Conservation (phyloP, 2,329 filamentous ascomycete species). For the Monosporascus sp. region DNA sequence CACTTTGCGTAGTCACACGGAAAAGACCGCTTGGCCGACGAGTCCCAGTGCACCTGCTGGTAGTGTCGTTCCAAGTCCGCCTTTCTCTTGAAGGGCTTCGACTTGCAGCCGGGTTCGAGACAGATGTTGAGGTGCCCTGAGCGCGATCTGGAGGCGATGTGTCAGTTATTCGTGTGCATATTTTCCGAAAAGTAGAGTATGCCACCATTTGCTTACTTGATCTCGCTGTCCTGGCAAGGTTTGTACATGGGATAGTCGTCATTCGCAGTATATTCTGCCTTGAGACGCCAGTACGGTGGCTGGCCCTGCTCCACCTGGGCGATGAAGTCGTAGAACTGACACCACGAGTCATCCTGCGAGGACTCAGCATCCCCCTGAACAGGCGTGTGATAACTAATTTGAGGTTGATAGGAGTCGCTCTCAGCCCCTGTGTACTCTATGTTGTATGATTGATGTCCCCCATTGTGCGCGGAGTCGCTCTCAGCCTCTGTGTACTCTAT, state of each 20-base stretch:
- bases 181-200: too few relatives aligned
- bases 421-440: too few relatives aligned
- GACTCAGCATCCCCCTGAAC: slow-evolving; percentile 1
- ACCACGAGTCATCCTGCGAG: slow-evolving; percentile 5
- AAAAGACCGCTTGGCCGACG: slow-evolving; percentile 36
- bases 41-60: slow-evolving; percentile 41
- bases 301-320: slow-evolving; percentile 11
- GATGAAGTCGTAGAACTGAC: slow-evolving; percentile 16
- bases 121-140: slow-evolving; percentile 13
- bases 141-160: not conserved
- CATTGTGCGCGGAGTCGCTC: too few relatives aligned
- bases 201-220: slow-evolving; percentile 4
- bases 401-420: not conserved
- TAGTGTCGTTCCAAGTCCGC: slow-evolving; percentile 52
- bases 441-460: too few relatives aligned
- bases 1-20: slow-evolving; percentile 50
- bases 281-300: slow-evolving; percentile 17
- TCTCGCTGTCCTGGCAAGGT: slow-evolving; percentile 1
- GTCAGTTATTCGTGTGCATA: not conserved
- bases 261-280: slow-evolving; percentile 4
- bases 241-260: slow-evolving; percentile 6
- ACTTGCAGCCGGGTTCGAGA: slow-evolving; percentile 29
- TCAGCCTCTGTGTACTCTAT: too few relatives aligned
- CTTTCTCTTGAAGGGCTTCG: slow-evolving; percentile 43
- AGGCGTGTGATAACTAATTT: slow-evolving; percentile 1